These are phyloP conservation scores for Claviceps digitariae DNA, from an alignment of 2,329 filamentous ascomycete genomes.

Conservation along the genomic window DNA sequence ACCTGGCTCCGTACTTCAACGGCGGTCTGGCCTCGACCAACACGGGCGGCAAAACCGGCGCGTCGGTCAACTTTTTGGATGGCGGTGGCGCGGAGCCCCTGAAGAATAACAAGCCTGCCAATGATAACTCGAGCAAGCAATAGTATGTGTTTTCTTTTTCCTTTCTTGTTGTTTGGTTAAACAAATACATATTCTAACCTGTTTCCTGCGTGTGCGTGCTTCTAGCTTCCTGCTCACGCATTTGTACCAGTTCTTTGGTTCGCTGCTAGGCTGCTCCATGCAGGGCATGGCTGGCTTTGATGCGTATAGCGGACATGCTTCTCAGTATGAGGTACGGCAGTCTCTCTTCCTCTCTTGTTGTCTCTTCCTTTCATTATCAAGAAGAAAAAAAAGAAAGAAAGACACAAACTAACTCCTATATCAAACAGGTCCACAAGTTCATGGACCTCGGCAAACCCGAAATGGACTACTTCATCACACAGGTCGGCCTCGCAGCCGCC, in stretches of 20 bases:
- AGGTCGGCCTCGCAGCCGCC: conserved; percentile 40
- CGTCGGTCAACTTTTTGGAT: conserved; percentile 46
- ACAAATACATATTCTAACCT: too few relatives aligned
- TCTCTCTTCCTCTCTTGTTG: too few relatives aligned
- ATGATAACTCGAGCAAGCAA: conserved; percentile 21
- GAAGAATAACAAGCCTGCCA: conserved; percentile 40
- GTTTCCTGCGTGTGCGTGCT: too few relatives aligned
- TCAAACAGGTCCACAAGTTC: conserved; percentile 38
- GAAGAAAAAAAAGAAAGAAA: neutral
- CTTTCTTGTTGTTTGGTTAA: neutral
- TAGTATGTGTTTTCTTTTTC: conserved; percentile 27
- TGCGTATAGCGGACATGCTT: conserved; percentile 30
- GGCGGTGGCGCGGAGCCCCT: conserved; percentile 42
- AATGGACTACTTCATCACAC: conserved; percentile 44
- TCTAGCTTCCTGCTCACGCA: conserved; percentile 43
- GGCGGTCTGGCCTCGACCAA: conserved; percentile 42
- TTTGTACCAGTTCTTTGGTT: conserved; percentile 48
- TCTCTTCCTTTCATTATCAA: too few relatives aligned
- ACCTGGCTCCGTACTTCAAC: conserved; percentile 46
- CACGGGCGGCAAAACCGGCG: conserved; percentile 27
- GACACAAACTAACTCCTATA: neutral
- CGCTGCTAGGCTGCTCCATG: conserved; percentile 39
- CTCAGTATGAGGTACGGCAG: conserved; percentile 25
- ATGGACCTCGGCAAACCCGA: conserved; percentile 41
- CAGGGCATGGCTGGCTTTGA: conserved; percentile 36